Conservation (phyloP, 2,329 filamentous ascomycete genomes). For the Exophiala dermatitidis region DNA sequence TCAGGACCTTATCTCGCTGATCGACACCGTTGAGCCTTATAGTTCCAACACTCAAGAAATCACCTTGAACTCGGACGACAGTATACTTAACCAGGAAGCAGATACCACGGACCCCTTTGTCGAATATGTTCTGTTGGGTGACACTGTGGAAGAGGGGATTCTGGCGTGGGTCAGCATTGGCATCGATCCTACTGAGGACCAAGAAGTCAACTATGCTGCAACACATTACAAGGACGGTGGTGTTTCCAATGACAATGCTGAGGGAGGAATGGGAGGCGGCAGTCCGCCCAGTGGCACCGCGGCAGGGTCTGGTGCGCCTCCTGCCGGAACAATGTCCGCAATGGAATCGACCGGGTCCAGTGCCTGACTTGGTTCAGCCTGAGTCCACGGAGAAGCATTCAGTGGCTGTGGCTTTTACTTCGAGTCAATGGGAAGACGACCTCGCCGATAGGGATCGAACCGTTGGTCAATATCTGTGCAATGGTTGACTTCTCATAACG, state of each 20-base stretch:
- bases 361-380: background rate
- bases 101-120: slow-evolving; percentile 52
- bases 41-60: slow-evolving; percentile 41
- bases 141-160: slow-evolving; percentile 46
- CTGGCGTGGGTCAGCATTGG: slow-evolving; percentile 50
- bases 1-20: slow-evolving; percentile 48
- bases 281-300: background rate
- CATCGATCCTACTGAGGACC: slow-evolving; percentile 37
- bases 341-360: background rate
- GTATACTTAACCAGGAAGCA: slow-evolving; percentile 44
- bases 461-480: too few species aligned
- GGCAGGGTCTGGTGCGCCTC: background rate
- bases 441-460: too few species aligned
- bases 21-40: slow-evolving; percentile 46
- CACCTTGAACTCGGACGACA: slow-evolving; percentile 48
- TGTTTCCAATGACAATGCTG: slow-evolving; percentile 15
- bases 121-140: slow-evolving; percentile 52
- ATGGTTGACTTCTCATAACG: too few species aligned
- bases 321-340: background rate
- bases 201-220: slow-evolving; percentile 28
- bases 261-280: background rate
- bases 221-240: slow-evolving; percentile 33
- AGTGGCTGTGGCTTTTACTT: too few species aligned
- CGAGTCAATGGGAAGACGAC: too few species aligned
- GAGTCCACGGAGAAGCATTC: too few species aligned